Conservation (phyloP, 306 rosid genomes). For the Cotoneaster glaucophyllus region DNA sequence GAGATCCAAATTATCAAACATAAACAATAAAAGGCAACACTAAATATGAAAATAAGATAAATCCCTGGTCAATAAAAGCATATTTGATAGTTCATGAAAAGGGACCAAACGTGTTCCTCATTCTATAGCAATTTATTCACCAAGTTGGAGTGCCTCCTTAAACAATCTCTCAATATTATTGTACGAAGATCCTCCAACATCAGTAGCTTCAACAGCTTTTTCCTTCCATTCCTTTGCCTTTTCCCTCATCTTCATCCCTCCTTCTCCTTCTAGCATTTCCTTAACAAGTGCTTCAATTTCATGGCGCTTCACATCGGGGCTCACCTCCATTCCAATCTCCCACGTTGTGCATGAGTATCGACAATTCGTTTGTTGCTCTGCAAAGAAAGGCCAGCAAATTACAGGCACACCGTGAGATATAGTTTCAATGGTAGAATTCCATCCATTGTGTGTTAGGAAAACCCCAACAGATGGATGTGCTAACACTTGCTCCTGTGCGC, state of each 20-base stretch:
- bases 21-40: background rate
- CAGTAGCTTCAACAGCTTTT: conserved; percentile 33
- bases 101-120: too few relatives aligned
- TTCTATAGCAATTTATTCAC: too few relatives aligned
- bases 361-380: conserved; percentile 43
- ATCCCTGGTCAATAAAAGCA: background rate
- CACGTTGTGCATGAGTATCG: conserved; percentile 29
- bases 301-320: conserved; percentile 22
- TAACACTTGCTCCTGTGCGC: too few relatives aligned
- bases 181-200: conserved; percentile 29
- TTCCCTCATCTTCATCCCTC: conserved; percentile 18
- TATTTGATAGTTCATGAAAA: background rate
- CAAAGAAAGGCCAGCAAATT: conserved; percentile 56
- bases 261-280: conserved; percentile 35
- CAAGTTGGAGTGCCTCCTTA: too few relatives aligned
- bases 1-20: background rate
- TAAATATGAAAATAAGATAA: background rate
- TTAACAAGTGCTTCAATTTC: conserved; percentile 27
- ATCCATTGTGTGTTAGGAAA: too few relatives aligned
- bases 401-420: conserved; percentile 35
- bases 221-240: conserved; percentile 24
- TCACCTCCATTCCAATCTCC: conserved; percentile 40
- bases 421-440: background rate
- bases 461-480: too few relatives aligned
- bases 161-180: conserved; percentile 19